phyloP scores from a whole-genome alignment of 1,284 basidiomycete genomes.

The Trichosporon sp. region DNA sequence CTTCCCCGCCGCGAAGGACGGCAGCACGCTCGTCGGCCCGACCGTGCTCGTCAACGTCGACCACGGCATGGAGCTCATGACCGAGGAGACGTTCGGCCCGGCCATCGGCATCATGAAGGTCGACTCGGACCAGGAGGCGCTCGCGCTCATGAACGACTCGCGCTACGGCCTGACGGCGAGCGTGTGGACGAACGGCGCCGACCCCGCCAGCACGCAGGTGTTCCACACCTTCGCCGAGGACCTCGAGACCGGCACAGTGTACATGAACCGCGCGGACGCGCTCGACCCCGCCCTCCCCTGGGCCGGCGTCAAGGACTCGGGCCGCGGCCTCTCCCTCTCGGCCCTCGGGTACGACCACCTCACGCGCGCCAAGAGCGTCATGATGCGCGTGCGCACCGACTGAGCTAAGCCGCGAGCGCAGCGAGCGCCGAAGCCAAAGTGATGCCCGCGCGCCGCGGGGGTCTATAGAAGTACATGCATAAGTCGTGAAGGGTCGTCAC shows the following conservation, averaged over 20 bases:
- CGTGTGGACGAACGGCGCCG: constrained; percentile 74
- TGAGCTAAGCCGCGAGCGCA: neutral
- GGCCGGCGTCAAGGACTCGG: constrained; percentile 90
- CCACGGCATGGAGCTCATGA: constrained; percentile 91
- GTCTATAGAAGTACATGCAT: constrained; percentile 3
- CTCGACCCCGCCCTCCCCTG: constrained; percentile 88
- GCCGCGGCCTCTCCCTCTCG: constrained; percentile 81
- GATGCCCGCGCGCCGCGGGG: neutral
- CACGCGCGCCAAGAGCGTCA: constrained; percentile 22
- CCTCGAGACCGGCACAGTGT: constrained; percentile 82
- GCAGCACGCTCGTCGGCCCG: constrained; percentile 79
- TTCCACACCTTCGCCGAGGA: constrained; percentile 69
- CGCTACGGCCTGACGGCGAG: constrained; percentile 88
- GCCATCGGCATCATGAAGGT: constrained; percentile 87
- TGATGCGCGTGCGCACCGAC: constrained; percentile 20
- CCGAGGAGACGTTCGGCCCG: constrained; percentile 77
- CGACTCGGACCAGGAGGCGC: constrained; percentile 62
- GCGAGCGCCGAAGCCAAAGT: neutral
- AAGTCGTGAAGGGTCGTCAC: neutral
- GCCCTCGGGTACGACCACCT: constrained; percentile 58
- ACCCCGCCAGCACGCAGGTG: constrained; percentile 56
- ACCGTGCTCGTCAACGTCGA: constrained; percentile 82
- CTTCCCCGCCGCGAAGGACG: constrained; percentile 65
- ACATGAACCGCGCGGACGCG: constrained; percentile 83
- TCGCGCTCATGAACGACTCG: constrained; percentile 93